Evolutionary conservation across 1,284 basidiomycete species (phyloP).

Genomic region (Trametes versicolor): DNA sequence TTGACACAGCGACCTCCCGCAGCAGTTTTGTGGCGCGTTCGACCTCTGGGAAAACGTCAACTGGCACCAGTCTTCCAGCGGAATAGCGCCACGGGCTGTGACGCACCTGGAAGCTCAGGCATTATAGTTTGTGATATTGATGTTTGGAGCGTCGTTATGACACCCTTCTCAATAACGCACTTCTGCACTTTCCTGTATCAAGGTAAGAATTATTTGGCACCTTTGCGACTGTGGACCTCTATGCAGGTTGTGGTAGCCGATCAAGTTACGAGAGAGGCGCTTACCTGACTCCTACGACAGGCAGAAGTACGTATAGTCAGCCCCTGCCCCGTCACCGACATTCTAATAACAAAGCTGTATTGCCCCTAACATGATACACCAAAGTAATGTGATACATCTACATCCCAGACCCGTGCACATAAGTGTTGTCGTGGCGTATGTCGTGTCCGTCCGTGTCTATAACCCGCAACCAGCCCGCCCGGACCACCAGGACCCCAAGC

Average conservation of each 20-base stretch:
- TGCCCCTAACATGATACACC: conserved; percentile 12
- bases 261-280: neutral
- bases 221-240: too few relatives aligned
- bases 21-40: conserved; percentile 75
- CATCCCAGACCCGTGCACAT: neutral
- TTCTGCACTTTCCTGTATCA: too few relatives aligned
- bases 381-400: conserved; percentile 1
- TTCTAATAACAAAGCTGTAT: conserved; percentile 8
- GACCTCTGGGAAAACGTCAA: conserved; percentile 65
- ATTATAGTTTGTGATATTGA: too few relatives aligned
- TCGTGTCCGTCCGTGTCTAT: conserved; percentile 12
- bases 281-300: too few relatives aligned
- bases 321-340: neutral
- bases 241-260: neutral
- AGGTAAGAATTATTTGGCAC: too few relatives aligned
- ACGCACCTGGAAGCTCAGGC: conserved; percentile 74
- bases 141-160: too few relatives aligned
- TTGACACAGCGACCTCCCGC: conserved; percentile 63
- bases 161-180: too few relatives aligned
- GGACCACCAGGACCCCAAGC: neutral
- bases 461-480: neutral
- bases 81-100: too few relatives aligned
- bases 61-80: neutral
- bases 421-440: conserved; percentile 8
- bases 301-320: neutral